phyloP scores from a whole-genome alignment of 495 filamentous ascomycete species.

The Lophiotrema nucula region DNA sequence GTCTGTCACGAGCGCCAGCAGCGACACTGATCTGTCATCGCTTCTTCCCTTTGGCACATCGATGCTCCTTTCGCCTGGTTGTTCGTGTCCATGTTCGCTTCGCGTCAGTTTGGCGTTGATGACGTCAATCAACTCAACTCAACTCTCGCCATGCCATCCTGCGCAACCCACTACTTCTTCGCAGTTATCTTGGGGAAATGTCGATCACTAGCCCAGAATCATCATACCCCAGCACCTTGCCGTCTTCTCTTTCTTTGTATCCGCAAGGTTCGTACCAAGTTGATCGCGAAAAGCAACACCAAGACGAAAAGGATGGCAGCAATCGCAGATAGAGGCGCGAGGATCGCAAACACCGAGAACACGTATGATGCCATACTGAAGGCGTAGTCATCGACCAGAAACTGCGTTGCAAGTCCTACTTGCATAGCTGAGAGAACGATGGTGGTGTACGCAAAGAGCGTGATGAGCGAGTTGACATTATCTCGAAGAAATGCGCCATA shows the following conservation, averaged over 20 bases:
- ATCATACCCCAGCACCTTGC: slow-evolving; percentile 20
- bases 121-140: too few species aligned
- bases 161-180: too few species aligned
- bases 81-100: too few species aligned
- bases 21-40: too few species aligned
- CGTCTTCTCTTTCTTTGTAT: neutral
- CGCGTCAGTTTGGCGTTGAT: too few species aligned
- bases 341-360: slow-evolving; percentile 48
- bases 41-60: too few species aligned
- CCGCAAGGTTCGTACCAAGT: slow-evolving; percentile 15
- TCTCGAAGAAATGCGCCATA: slow-evolving; percentile 40
- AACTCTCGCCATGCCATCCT: too few species aligned
- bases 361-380: slow-evolving; percentile 55
- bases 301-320: slow-evolving; percentile 4
- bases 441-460: slow-evolving; percentile 49
- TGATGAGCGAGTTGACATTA: slow-evolving; percentile 48
- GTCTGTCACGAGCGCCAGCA: too few species aligned
- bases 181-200: too few species aligned
- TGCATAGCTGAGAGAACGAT: slow-evolving; percentile 59
- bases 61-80: too few species aligned
- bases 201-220: too few species aligned
- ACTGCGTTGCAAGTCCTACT: slow-evolving; percentile 52
- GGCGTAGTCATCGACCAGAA: slow-evolving; percentile 38
- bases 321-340: slow-evolving; percentile 15
- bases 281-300: slow-evolving; percentile 5